Percentiles rank a stretch among this genome's conserved stretches.
Conservation (phyloP, 306 rosid genomes). For the Ceratonia siliqua region DNA sequence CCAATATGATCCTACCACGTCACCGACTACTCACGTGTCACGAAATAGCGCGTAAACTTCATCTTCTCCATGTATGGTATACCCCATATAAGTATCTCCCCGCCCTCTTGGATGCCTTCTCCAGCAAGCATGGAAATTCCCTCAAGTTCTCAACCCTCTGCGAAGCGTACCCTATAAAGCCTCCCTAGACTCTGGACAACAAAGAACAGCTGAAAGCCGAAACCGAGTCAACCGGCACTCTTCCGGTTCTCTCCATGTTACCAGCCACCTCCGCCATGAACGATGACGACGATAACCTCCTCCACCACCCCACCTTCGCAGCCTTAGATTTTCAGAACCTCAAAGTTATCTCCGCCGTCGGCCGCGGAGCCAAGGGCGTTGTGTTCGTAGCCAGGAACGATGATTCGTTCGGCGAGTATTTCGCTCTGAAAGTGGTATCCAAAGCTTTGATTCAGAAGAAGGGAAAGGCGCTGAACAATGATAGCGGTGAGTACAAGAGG, state of each 20-base stretch:
- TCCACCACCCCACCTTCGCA: not conserved
- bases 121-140: conserved; percentile 18
- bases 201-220: not conserved
- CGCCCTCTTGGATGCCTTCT: not conserved
- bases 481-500: conserved; percentile 48
- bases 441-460: conserved; percentile 57
- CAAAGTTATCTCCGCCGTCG: conserved; percentile 64
- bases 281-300: not conserved
- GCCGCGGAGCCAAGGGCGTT: conserved; percentile 96
- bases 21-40: not conserved
- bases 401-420: conserved; percentile 29
- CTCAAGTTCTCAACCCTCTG: not conserved
- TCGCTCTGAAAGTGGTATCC: conserved; percentile 78
- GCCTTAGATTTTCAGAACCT: conserved; percentile 50
- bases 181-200: not conserved
- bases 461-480: conserved; percentile 16
- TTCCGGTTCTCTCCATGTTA: not conserved
- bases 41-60: not conserved
- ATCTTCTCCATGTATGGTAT: not conserved
- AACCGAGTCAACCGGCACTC: not conserved
- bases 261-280: conserved; percentile 39
- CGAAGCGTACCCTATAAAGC: not conserved
- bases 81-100: not conserved
- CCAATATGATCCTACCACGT: not conserved
- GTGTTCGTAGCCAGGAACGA: conserved; percentile 58